Evolutionary conservation across 805 yeast species (phyloP).

Genomic region (Suhomyces sp.): DNA sequence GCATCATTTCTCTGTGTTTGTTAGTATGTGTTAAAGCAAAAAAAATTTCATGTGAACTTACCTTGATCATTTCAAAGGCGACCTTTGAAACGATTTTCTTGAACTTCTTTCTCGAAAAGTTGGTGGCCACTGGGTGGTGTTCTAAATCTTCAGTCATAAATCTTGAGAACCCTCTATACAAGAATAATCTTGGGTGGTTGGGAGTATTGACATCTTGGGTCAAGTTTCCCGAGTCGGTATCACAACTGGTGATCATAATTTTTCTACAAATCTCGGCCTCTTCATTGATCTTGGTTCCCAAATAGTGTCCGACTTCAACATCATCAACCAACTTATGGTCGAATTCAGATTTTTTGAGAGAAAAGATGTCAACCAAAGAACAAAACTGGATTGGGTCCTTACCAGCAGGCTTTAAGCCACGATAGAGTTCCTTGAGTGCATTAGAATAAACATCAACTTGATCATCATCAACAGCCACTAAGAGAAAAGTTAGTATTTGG

Average conservation of each 20-base stretch:
- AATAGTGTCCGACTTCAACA: conserved; percentile 28
- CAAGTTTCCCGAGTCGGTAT: conserved; percentile 37
- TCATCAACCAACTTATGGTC: conserved; percentile 18
- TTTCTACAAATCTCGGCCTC: conserved; percentile 38
- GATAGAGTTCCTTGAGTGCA: conserved; percentile 44
- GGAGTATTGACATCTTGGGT: conserved; percentile 34
- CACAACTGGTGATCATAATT: conserved; percentile 36
- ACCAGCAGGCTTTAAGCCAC: conserved; percentile 31
- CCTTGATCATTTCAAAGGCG: conserved; percentile 63
- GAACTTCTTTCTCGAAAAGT: conserved; percentile 45
- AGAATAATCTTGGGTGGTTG: conserved; percentile 49
- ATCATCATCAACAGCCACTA: conserved; percentile 56
- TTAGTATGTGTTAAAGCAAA: conserved; percentile 3
- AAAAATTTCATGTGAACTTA: conserved; percentile 4
- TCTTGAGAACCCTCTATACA: conserved; percentile 57
- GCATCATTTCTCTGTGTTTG: conserved; percentile 51
- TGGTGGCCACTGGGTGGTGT: conserved; percentile 38
- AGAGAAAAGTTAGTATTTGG: conserved; percentile 13
- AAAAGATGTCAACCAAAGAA: conserved; percentile 37
- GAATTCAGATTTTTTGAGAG: conserved; percentile 16
- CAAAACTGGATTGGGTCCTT: conserved; percentile 28
- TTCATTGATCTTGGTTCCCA: conserved; percentile 32
- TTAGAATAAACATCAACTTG: conserved; percentile 49
- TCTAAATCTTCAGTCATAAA: conserved; percentile 60
- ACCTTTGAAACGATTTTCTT: conserved; percentile 52